Conservation (phyloP, 495 filamentous ascomycete genomes). For the Aspergillus incahuasiensis region DNA sequence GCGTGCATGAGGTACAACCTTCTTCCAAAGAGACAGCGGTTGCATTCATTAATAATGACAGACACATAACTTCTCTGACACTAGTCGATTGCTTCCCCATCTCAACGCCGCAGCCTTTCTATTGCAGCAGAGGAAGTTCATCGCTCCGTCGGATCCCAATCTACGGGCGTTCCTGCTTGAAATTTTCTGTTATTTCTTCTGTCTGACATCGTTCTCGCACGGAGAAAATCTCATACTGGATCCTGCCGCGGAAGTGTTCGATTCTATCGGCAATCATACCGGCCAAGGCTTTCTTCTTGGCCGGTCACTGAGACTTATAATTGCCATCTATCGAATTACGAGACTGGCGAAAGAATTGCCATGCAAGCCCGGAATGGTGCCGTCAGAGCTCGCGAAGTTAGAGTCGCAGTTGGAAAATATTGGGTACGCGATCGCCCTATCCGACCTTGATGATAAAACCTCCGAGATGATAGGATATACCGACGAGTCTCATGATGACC, state of each 20-base stretch:
- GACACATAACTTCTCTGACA: constrained; percentile 18
- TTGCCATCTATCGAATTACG: neutral
- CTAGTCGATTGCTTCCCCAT: constrained; percentile 17
- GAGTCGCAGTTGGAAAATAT: neutral
- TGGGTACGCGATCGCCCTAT: too few relatives aligned
- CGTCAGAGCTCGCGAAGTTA: neutral
- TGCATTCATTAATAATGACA: neutral
- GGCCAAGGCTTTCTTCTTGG: neutral
- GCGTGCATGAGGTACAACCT: constrained; percentile 17
- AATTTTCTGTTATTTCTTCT: constrained; percentile 22
- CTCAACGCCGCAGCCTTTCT: constrained; percentile 20
- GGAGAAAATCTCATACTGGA: constrained; percentile 1
- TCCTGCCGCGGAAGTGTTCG: neutral
- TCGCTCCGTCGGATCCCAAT: neutral
- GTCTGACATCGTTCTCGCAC: constrained; percentile 15
- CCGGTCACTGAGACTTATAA: neutral
- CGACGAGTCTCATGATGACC: neutral
- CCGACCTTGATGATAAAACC: too few relatives aligned
- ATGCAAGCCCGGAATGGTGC: neutral
- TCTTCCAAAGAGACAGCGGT: neutral
- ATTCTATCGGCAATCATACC: neutral
- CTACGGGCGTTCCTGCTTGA: constrained; percentile 14
- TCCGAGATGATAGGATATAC: neutral
- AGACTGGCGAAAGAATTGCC: neutral
- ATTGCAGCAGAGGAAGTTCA: constrained; percentile 7